Evolutionary conservation across 1,284 basidiomycete species (phyloP).

Genomic region (Takashimella koratensis): DNA sequence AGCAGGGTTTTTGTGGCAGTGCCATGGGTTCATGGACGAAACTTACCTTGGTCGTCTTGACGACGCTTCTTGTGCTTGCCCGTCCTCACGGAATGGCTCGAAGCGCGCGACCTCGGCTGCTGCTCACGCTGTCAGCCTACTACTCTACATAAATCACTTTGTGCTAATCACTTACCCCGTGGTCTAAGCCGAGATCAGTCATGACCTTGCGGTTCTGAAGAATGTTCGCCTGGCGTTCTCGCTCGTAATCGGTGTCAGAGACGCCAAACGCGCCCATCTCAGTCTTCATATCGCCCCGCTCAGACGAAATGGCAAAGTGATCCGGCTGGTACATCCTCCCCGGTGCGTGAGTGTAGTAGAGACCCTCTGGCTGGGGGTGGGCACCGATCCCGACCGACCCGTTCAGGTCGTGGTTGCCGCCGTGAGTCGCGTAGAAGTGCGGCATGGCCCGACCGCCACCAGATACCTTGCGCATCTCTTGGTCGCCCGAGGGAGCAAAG

Average conservation of each 20-base stretch:
- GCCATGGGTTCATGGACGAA: neutral
- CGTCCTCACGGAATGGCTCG: neutral
- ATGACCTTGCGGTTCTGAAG: constrained; percentile 37
- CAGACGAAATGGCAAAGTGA: constrained; percentile 24
- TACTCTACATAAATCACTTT: no score
- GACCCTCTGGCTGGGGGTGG: constrained; percentile 27
- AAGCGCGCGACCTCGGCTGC: neutral
- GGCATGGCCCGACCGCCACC: neutral
- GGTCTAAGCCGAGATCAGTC: constrained; percentile 34
- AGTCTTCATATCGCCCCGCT: constrained; percentile 18
- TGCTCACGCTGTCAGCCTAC: no score
- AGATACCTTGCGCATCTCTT: constrained; percentile 34
- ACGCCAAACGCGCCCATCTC: constrained; percentile 4
- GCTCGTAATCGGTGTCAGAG: constrained; percentile 36
- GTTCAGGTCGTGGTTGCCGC: neutral
- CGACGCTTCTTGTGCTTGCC: neutral
- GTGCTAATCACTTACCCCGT: no score
- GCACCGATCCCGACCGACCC: constrained; percentile 7
- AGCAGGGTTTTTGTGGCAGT: neutral
- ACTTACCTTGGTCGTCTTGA: neutral
- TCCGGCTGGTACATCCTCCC: constrained; percentile 1
- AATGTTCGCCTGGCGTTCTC: constrained; percentile 36
- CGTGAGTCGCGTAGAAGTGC: constrained; percentile 7
- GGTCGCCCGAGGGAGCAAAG: constrained; percentile 16
- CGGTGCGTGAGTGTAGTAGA: constrained; percentile 17